Evolutionary conservation across 306 rosid genomes (phyloP).

Genomic region (Vigna hirtella): DNA sequence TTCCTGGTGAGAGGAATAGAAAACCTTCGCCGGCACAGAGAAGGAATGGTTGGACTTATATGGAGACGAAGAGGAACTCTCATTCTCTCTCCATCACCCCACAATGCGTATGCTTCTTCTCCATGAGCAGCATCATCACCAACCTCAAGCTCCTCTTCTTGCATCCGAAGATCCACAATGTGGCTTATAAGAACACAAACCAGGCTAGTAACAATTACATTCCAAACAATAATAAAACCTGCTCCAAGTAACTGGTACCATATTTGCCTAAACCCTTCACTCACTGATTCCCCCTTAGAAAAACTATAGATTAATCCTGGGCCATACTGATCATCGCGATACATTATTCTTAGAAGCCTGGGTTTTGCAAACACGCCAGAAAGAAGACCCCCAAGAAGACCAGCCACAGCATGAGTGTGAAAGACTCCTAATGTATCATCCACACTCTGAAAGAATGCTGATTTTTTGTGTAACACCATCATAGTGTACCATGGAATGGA

Average conservation of each 20-base stretch:
- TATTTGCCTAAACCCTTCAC: slow-evolving; percentile 49
- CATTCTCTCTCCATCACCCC: slow-evolving; percentile 80
- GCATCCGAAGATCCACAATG: slow-evolving; percentile 65
- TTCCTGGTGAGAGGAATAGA: slow-evolving; percentile 8
- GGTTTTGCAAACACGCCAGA: slow-evolving; percentile 71
- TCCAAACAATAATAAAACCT: slow-evolving; percentile 61
- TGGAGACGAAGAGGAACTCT: slow-evolving; percentile 41
- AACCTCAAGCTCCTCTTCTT: slow-evolving; percentile 69
- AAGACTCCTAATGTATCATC: slow-evolving; percentile 83
- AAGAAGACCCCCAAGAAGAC: slow-evolving; percentile 66
- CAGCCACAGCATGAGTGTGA: slow-evolving; percentile 83
- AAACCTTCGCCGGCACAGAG: slow-evolving; percentile 24
- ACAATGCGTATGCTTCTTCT: slow-evolving; percentile 76
- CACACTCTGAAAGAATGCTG: slow-evolving; percentile 49
- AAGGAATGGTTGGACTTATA: slow-evolving; percentile 34
- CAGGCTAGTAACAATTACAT: slow-evolving; percentile 62
- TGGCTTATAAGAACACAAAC: slow-evolving; percentile 57
- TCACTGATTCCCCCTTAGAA: background rate
- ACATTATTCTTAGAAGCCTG: slow-evolving; percentile 55
- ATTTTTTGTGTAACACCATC: slow-evolving; percentile 70
- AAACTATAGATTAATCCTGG: slow-evolving; percentile 52
- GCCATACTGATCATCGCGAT: slow-evolving; percentile 21
- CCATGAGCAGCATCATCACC: slow-evolving; percentile 84
- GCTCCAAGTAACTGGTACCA: slow-evolving; percentile 66
- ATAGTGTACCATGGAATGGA: slow-evolving; percentile 62